Conservation (phyloP, 805 yeast species). For the Zygoascus biomembranicola region DNA sequence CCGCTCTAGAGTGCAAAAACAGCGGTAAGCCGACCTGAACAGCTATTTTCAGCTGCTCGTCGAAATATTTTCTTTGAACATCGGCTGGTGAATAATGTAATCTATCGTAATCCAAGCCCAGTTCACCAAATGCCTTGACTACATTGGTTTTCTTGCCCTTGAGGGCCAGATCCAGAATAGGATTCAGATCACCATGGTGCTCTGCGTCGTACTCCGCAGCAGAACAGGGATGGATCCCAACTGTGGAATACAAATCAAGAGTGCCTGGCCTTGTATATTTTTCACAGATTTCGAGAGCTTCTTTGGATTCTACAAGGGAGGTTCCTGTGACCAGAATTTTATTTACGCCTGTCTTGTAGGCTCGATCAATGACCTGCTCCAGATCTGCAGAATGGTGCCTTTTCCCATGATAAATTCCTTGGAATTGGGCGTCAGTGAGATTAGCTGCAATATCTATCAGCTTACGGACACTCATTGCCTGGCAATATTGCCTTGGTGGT, state of each 20-base stretch:
- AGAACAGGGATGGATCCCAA: conserved; percentile 93
- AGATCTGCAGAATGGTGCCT: conserved; percentile 64
- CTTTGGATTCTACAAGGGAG: conserved; percentile 53
- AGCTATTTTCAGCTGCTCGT: conserved; percentile 59
- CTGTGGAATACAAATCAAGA: conserved; percentile 49
- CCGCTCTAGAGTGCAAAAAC: conserved; percentile 84
- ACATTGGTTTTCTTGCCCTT: conserved; percentile 41
- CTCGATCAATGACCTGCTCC: conserved; percentile 54
- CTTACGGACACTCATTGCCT: not conserved
- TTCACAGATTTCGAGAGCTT: conserved; percentile 51
- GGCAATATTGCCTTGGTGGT: too few species aligned
- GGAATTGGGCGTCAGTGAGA: conserved; percentile 82
- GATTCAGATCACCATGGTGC: conserved; percentile 32
- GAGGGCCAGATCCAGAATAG: conserved; percentile 42
- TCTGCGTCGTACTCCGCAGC: conserved; percentile 45
- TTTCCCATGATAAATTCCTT: conserved; percentile 68
- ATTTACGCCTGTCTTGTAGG: conserved; percentile 54
- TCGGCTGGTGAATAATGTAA: conserved; percentile 63
- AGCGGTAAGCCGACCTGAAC: conserved; percentile 55
- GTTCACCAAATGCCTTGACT: conserved; percentile 86
- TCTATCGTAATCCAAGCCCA: conserved; percentile 92
- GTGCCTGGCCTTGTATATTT: not conserved
- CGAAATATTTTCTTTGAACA: conserved; percentile 61
- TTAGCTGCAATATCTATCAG: conserved; percentile 54
- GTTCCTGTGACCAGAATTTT: conserved; percentile 81